These are phyloP conservation scores for Sporobolomyces pararoseus DNA, from an alignment of 768 basidiomycete species.

Conservation along the genomic window DNA sequence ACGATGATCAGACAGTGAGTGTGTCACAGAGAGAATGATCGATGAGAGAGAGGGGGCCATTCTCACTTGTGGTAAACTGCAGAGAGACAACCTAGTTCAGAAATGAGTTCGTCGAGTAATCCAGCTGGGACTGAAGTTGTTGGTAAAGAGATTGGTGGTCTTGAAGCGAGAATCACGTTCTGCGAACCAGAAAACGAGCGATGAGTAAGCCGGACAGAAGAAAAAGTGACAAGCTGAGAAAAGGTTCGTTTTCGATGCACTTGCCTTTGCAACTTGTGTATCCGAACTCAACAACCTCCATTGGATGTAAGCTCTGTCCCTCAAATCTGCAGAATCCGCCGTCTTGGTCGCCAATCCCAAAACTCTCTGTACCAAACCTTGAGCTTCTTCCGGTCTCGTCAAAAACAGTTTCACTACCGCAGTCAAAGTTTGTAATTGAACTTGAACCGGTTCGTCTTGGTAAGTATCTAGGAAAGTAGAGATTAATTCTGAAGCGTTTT, in stretches of 20 bases:
- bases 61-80: constrained; percentile 85
- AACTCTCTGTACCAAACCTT: constrained; percentile 85
- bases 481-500: constrained; percentile 90
- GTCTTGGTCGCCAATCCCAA: constrained; percentile 92
- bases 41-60: background rate
- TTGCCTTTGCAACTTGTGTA: constrained; percentile 87
- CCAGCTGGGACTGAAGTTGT: constrained; percentile 83
- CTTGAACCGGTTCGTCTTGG: constrained; percentile 65
- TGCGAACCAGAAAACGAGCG: constrained; percentile 45
- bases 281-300: constrained; percentile 94
- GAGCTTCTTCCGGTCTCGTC: constrained; percentile 88
- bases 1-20: background rate
- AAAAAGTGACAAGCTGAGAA: too few relatives aligned
- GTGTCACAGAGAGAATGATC: too few relatives aligned
- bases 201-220: constrained; percentile 1
- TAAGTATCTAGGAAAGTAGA: constrained; percentile 86
- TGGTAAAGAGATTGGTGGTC: constrained; percentile 89
- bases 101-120: constrained; percentile 81
- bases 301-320: constrained; percentile 96
- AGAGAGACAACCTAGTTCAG: constrained; percentile 81
- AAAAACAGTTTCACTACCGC: constrained; percentile 96
- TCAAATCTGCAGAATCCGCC: constrained; percentile 92
- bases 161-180: constrained; percentile 81
- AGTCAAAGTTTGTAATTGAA: constrained; percentile 63
- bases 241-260: constrained; percentile 36